Conservation (phyloP, 192 early-diverging fungal genomes). For the Umbelopsis isabellina region DNA sequence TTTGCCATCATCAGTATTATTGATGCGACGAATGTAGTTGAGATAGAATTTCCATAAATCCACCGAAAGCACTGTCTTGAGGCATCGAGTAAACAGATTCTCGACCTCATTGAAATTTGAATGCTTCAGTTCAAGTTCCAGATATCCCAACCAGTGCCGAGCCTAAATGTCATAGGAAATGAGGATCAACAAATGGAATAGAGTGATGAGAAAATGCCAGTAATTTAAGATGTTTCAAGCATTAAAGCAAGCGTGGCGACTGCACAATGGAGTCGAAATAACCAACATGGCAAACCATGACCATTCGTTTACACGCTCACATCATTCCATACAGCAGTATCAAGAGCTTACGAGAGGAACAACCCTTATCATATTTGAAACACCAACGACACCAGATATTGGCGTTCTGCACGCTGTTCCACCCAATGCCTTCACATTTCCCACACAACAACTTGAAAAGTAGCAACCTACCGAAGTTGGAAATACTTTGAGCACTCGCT, state of each 20-base stretch:
- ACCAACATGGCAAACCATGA: no score
- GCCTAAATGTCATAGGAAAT: constrained; percentile 43
- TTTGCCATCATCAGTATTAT: constrained; percentile 56
- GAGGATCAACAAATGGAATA: background rate
- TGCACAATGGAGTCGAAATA: no score
- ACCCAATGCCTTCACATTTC: background rate
- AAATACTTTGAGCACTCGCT: constrained; percentile 72
- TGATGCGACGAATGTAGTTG: constrained; percentile 79
- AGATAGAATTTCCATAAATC: constrained; percentile 91
- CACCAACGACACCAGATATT: no score
- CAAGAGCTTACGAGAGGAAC: no score
- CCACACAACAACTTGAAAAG: background rate
- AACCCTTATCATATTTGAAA: no score
- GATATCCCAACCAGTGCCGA: constrained; percentile 76
- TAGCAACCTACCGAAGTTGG: constrained; percentile 76
- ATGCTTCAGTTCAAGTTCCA: constrained; percentile 81
- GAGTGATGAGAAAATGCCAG: background rate
- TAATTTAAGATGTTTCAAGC: background rate
- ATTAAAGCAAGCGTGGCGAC: background rate
- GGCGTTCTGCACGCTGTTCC: no score
- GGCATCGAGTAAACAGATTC: constrained; percentile 80
- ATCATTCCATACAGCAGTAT: no score
- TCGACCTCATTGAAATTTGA: constrained; percentile 77
- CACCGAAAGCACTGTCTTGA: constrained; percentile 81
- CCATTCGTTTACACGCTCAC: no score